Evolutionary conservation across 805 yeast species (phyloP).

Genomic region (Saturnispora mendoncae): DNA sequence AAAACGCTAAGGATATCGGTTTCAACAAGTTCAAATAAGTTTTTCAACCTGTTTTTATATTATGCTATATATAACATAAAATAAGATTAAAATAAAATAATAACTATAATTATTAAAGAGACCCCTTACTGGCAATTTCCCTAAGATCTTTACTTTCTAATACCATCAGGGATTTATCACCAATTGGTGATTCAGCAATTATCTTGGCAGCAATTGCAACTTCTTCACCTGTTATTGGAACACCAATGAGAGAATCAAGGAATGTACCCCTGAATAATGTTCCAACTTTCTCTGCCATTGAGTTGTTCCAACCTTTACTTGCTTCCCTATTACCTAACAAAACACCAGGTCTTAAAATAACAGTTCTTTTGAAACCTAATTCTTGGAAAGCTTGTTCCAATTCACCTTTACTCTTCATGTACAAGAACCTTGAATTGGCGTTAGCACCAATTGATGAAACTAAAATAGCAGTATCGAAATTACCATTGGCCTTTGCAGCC

Average conservation of each 20-base stretch:
- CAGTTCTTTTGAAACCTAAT: slow-evolving; percentile 58
- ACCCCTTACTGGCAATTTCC: slow-evolving; percentile 13
- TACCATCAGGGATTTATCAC: slow-evolving; percentile 20
- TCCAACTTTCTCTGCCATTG: slow-evolving; percentile 28
- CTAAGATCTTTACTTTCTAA: slow-evolving; percentile 19
- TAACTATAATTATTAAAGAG: not conserved
- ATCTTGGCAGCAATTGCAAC: slow-evolving; percentile 45
- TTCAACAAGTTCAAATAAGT: slow-evolving; percentile 96
- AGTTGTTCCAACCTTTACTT: slow-evolving; percentile 32
- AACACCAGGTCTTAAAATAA: slow-evolving; percentile 71
- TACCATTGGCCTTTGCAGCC: slow-evolving; percentile 62
- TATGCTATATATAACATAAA: not conserved
- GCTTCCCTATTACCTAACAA: slow-evolving; percentile 54
- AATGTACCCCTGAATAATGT: slow-evolving; percentile 27
- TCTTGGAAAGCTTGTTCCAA: slow-evolving; percentile 59
- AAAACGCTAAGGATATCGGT: slow-evolving; percentile 97
- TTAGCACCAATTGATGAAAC: slow-evolving; percentile 63
- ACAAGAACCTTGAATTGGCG: slow-evolving; percentile 47
- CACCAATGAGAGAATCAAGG: slow-evolving; percentile 25
- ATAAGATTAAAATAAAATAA: not conserved
- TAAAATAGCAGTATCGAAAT: slow-evolving; percentile 53
- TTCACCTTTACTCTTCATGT: slow-evolving; percentile 63
- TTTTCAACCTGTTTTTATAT: slow-evolving; percentile 11
- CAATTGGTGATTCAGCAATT: slow-evolving; percentile 13
- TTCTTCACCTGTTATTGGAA: slow-evolving; percentile 56